Evolutionary conservation across 139 green algal species (phyloP).

Genomic region (Monoraphidium neglectum): DNA sequence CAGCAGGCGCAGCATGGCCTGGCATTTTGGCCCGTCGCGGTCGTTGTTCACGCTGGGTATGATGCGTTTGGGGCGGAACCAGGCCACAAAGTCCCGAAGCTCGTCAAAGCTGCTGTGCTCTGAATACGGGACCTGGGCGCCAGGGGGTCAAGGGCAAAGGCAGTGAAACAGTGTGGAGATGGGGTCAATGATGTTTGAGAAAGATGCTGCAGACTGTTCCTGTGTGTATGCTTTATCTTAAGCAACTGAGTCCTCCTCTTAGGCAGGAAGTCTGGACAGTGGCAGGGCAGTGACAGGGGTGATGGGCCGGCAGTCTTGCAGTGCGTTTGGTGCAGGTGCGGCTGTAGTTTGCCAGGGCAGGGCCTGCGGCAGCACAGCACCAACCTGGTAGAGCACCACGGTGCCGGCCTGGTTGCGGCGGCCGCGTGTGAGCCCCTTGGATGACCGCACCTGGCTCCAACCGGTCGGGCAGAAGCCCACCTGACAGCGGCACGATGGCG

Average conservation of each 20-base stretch:
- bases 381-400: conserved; percentile 83
- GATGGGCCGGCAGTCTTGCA: too few relatives aligned
- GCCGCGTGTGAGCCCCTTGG: conserved; percentile 21
- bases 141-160: too few relatives aligned
- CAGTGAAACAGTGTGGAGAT: too few relatives aligned
- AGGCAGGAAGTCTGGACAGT: too few relatives aligned
- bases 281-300: too few relatives aligned
- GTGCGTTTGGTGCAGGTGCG: too few relatives aligned
- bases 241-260: too few relatives aligned
- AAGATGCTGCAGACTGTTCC: too few relatives aligned
- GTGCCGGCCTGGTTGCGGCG: conserved; percentile 64
- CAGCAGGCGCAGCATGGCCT: conserved; percentile 27
- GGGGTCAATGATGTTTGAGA: too few relatives aligned
- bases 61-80: conserved; percentile 57
- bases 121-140: conserved; percentile 59
- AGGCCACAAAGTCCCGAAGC: conserved; percentile 70
- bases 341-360: too few relatives aligned
- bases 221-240: too few relatives aligned
- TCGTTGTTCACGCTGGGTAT: conserved; percentile 76
- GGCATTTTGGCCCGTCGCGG: conserved; percentile 42
- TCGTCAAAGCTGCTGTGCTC: conserved; percentile 62
- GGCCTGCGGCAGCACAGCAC: background rate
- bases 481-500: too few relatives aligned
- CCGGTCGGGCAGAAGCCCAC: conserved; percentile 83
- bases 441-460: conserved; percentile 49